These are phyloP conservation scores for Oryza nivara DNA, from an alignment of 176 grass and related monocot genomes.

Conservation along the genomic window DNA sequence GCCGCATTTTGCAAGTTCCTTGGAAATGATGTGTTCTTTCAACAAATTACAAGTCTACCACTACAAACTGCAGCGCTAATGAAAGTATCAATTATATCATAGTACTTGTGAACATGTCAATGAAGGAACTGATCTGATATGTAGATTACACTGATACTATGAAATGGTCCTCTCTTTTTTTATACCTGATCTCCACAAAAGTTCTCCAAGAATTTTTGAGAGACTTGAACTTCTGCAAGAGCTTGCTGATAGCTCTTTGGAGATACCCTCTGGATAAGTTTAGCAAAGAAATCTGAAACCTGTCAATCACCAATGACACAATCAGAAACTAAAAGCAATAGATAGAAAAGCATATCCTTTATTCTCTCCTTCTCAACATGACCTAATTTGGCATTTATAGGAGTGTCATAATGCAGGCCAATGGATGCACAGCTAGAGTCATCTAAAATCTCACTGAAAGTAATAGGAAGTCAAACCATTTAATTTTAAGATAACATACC, in stretches of 20 bases:
- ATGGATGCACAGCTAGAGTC: background rate
- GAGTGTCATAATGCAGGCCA: background rate
- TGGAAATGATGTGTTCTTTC: background rate
- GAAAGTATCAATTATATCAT: conserved; percentile 1
- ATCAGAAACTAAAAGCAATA: background rate
- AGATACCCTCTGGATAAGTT: conserved; percentile 87
- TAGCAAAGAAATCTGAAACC: conserved; percentile 87
- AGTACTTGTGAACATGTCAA: background rate
- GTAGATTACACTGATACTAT: conserved; percentile 9
- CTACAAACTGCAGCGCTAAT: background rate
- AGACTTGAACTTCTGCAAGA: conserved; percentile 86
- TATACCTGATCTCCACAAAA: conserved; percentile 96
- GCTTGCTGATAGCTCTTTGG: conserved; percentile 98
- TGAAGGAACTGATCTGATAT: conserved; percentile 28
- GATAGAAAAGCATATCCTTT: background rate
- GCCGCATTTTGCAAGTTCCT: conserved; percentile 3
- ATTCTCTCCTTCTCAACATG: background rate
- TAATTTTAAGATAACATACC: conserved; percentile 53
- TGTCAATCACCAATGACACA: conserved; percentile 35
- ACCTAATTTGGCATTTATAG: background rate
- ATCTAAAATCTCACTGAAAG: background rate
- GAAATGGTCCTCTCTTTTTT: background rate
- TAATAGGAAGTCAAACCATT: conserved; percentile 13
- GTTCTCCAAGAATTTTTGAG: conserved; percentile 97
- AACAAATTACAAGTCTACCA: background rate